Evolutionary conservation across 2,329 filamentous ascomycete genomes (phyloP), one percentile per base, ranked within the genome.

Genomic region (Dactylellina sp.): DNA sequence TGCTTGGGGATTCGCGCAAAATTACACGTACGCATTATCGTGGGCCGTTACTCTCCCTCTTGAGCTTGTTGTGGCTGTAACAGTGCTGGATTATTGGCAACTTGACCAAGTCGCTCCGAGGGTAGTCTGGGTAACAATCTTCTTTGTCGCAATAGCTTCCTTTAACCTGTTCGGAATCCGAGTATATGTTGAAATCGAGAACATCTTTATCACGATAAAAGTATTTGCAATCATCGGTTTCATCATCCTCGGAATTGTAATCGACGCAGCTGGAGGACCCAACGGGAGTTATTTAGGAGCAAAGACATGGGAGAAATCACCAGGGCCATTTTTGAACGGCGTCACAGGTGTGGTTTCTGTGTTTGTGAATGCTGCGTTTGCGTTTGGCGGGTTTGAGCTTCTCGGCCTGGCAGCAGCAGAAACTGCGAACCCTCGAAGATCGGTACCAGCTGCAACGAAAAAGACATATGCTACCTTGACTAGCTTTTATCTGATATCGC

Each of bases 151-250:
- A n/a, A 80, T 88, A 7, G 76, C 80, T 14, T 39, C 81, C 7
- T 86, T 87, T 76, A 84, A 87, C 78, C 64, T 87, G 59, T 86
- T 87, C 72, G 85, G 86, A 20, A 84, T 88, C 9, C 80, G 83
- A n/a, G 84, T 85, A 16, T 87, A 86, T 66, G 85, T 82, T 71
- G 86, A 85, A 81, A 85, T 88, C 75, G 87, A 89, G 78, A 88
- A 88, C 75, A 74, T 85, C 24, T 84, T 89, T 25, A 83, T 83
- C 75, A 81, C 85, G 72, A 83, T 89, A 79, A 89, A 89, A 80
- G 83, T 89, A 75, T 78, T 81, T 11, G 86, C 87, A 52, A 85
- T 85, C 77, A 81, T 85, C 6, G 88, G 87, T 7, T 89, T 90
- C 79, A 89, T 90, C 70, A 75, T 78, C 22, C 47, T 78, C 0